These are phyloP conservation scores for Pleurotus citrinopileatus DNA, from an alignment of 768 basidiomycete species.

Conservation along the genomic window DNA sequence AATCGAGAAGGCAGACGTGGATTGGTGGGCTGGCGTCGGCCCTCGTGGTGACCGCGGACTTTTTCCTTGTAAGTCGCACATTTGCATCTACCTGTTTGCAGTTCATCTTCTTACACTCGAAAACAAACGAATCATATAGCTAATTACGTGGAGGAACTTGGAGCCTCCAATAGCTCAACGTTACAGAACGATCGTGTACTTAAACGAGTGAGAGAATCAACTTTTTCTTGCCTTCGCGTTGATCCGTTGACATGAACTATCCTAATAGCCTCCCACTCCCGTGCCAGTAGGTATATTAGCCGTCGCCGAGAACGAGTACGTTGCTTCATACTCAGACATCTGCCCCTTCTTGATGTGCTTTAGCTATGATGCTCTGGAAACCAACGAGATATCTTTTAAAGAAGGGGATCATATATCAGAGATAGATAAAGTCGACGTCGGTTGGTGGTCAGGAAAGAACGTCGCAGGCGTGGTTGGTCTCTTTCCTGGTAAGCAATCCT, in stretches of 20 bases:
- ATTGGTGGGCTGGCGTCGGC: not conserved
- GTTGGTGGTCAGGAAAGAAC: slow-evolving; percentile 2
- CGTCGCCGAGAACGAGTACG: not conserved
- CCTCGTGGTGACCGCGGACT: not conserved
- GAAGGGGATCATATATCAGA: not conserved
- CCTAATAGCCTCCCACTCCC: not conserved
- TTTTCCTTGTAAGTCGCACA: not conserved
- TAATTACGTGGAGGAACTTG: no score
- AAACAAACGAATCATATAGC: no score
- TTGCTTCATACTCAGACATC: not conserved
- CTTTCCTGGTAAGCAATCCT: not conserved
- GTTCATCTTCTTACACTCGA: no score
- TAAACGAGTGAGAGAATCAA: no score
- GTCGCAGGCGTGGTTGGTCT: not conserved
- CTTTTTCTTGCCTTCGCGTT: no score
- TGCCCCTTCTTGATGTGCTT: not conserved
- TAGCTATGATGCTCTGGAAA: not conserved
- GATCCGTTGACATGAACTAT: no score
- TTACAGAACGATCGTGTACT: no score
- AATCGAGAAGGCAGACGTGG: not conserved
- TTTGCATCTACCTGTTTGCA: not conserved
- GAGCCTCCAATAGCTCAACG: no score
- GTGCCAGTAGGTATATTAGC: not conserved
- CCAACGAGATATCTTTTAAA: not conserved
- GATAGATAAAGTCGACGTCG: not conserved